These are phyloP conservation scores for Calonectria multiphialidica DNA, from an alignment of 2,329 filamentous ascomycete genomes.

Conservation along the genomic window DNA sequence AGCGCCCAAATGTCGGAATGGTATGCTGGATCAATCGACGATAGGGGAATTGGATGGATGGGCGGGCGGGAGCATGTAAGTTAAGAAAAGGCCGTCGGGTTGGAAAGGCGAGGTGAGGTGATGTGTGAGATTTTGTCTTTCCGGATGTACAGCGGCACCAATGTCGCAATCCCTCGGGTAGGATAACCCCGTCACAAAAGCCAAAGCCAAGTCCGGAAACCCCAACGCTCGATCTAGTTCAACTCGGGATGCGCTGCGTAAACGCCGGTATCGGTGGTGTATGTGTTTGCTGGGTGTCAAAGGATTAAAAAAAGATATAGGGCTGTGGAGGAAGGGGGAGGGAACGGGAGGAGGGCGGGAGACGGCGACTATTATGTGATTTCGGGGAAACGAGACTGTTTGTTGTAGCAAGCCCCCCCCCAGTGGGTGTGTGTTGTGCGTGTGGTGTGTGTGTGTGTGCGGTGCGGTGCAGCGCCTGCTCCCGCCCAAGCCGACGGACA, in stretches of 20 bases:
- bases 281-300: neutral
- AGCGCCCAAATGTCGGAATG: neutral
- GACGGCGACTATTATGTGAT: conserved; percentile 2
- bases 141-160: neutral
- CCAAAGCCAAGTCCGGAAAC: neutral
- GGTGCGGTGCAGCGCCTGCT: conserved; percentile 25
- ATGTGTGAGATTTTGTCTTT: neutral
- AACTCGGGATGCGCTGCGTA: neutral
- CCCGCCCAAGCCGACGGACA: conserved; percentile 26
- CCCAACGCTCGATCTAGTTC: neutral
- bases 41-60: neutral
- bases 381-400: neutral
- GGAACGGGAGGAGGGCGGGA: neutral
- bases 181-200: neutral
- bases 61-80: neutral
- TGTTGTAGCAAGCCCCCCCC: neutral
- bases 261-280: neutral
- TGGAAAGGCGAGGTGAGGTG: neutral
- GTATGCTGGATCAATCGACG: neutral
- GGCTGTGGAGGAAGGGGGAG: neutral
- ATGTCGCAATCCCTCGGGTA: conserved; percentile 5
- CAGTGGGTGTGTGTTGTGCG: neutral
- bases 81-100: neutral
- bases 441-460: neutral
- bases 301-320: neutral